phyloP scores from a whole-genome alignment of 352 stramenopile genomes.

The Phytopythium mirpurense region DNA sequence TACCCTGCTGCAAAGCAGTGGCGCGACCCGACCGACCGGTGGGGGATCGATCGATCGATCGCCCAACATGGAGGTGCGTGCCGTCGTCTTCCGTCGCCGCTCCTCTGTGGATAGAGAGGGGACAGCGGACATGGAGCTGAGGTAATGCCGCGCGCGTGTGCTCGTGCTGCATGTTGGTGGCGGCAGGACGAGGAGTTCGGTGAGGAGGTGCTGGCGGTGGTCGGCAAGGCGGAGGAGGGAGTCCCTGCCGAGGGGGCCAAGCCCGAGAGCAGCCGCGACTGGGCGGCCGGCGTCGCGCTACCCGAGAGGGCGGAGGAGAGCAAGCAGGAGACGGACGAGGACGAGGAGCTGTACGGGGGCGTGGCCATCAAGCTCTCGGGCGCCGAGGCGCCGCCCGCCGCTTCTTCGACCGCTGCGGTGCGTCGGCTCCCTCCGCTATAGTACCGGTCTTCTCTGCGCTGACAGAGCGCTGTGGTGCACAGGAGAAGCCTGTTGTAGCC shows the following conservation, averaged over 20 bases:
- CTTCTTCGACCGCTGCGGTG: not conserved
- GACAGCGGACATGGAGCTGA: too few relatives aligned
- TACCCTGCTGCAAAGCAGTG: constrained; percentile 2
- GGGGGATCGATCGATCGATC: too few relatives aligned
- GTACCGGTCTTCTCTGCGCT: too few relatives aligned
- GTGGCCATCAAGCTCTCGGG: constrained; percentile 56
- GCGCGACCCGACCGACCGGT: too few relatives aligned
- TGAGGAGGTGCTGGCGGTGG: constrained; percentile 59
- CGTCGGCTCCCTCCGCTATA: not conserved
- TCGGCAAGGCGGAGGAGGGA: constrained; percentile 23
- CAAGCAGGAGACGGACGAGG: constrained; percentile 56
- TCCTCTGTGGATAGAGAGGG: too few relatives aligned
- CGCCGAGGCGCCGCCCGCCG: not conserved
- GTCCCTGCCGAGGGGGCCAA: too few relatives aligned
- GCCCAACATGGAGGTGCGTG: constrained; percentile 21
- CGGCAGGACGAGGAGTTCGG: constrained; percentile 75
- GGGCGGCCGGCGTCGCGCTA: not conserved
- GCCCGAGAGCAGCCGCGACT: constrained; percentile 6
- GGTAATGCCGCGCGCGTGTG: not conserved
- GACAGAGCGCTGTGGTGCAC: not conserved
- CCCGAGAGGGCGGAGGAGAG: constrained; percentile 8
- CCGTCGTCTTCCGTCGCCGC: too few relatives aligned
- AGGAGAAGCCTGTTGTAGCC: not conserved
- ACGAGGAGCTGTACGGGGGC: constrained; percentile 73
- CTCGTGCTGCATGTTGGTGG: too few relatives aligned